Evolutionary conservation across 352 stramenopile species (phyloP).

Genomic region (Phytophthora citricola): DNA sequence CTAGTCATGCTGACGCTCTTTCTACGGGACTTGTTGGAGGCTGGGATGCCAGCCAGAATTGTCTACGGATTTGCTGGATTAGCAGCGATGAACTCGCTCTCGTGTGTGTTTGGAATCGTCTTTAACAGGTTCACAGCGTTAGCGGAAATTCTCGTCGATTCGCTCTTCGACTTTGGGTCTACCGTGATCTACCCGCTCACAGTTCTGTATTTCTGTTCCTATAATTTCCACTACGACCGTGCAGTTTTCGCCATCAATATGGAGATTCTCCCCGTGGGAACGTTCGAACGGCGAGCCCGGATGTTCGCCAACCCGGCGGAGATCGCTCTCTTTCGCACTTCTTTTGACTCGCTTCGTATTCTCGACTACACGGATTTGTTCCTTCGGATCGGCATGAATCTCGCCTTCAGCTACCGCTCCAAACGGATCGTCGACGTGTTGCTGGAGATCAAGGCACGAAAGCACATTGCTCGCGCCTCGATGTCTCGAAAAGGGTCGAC

Average conservation of each 20-base stretch:
- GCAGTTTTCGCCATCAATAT: conserved; percentile 31
- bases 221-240: conserved; percentile 41
- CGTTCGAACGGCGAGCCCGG: conserved; percentile 40
- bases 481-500: too few relatives aligned
- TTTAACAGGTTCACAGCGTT: conserved; percentile 18
- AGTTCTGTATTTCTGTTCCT: conserved; percentile 29
- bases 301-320: conserved; percentile 38
- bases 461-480: background rate
- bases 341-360: conserved; percentile 45
- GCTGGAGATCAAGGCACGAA: conserved; percentile 10
- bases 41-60: conserved; percentile 22
- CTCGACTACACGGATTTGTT: conserved; percentile 27
- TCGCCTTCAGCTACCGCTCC: conserved; percentile 44
- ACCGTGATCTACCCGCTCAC: conserved; percentile 39
- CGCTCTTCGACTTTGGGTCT: conserved; percentile 42
- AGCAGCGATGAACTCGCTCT: conserved; percentile 25
- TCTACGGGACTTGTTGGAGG: conserved; percentile 33
- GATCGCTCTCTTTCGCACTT: conserved; percentile 36
- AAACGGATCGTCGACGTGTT: conserved; percentile 43
- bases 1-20: conserved; percentile 29
- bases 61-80: conserved; percentile 26
- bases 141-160: conserved; percentile 41
- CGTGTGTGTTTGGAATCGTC: conserved; percentile 16
- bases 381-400: conserved; percentile 41
- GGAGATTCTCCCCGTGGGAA: conserved; percentile 30